Conservation (phyloP, 1,139 yeast species). For the Suhomyces guaymorum region DNA sequence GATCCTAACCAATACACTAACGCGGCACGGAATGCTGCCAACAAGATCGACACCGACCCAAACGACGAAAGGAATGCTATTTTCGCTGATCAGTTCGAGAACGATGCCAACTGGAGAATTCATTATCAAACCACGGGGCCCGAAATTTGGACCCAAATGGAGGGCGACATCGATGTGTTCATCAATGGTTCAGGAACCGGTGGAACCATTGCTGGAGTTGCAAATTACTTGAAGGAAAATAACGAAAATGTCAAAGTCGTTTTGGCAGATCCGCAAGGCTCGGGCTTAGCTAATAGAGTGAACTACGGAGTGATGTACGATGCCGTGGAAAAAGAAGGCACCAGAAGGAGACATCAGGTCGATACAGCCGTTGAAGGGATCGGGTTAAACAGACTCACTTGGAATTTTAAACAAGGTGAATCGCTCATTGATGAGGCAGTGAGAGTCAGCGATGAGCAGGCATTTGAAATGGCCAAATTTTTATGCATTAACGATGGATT, state of each 20-base stretch:
- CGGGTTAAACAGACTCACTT: slow-evolving; percentile 84
- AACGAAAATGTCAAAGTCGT: slow-evolving; percentile 38
- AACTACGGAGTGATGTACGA: slow-evolving; percentile 95
- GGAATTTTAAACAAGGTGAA: slow-evolving; percentile 76
- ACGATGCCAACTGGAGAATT: slow-evolving; percentile 83
- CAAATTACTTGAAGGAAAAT: slow-evolving; percentile 64
- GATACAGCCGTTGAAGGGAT: slow-evolving; percentile 94
- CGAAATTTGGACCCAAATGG: slow-evolving; percentile 74
- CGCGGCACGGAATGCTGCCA: slow-evolving; percentile 71
- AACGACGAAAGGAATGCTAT: slow-evolving; percentile 53
- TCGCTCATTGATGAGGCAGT: slow-evolving; percentile 72
- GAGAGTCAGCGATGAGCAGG: slow-evolving; percentile 76
- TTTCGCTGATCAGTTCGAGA: slow-evolving; percentile 95
- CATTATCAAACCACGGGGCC: slow-evolving; percentile 90
- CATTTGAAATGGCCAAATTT: slow-evolving; percentile 83
- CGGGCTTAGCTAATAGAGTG: slow-evolving; percentile 83
- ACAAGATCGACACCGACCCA: slow-evolving; percentile 47
- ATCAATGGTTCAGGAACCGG: slow-evolving; percentile 77
- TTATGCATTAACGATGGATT: slow-evolving; percentile 82
- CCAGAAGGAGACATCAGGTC: slow-evolving; percentile 91
- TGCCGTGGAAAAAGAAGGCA: slow-evolving; percentile 84
- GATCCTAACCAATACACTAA: slow-evolving; percentile 93
- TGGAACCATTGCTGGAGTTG: slow-evolving; percentile 88
- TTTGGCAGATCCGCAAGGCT: slow-evolving; percentile 94
- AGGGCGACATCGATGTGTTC: slow-evolving; percentile 66